phyloP scores from a whole-genome alignment of 75 land plant species.

The Azolla pinnata region DNA sequence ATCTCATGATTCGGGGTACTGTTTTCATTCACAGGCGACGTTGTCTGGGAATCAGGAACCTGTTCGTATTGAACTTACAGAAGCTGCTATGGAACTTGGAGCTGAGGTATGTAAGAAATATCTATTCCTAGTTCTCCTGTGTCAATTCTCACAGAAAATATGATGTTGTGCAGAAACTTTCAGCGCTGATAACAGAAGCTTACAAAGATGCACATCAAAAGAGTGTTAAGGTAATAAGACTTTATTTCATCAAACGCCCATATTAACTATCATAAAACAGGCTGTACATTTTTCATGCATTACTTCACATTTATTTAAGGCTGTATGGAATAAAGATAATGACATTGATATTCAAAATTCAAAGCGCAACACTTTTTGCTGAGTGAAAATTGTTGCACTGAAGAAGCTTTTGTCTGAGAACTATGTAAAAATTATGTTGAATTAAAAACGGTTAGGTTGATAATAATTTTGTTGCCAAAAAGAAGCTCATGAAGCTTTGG shows the following conservation, averaged over 20 bases:
- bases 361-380: too few relatives aligned
- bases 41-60: slow-evolving; percentile 94
- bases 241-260: not conserved
- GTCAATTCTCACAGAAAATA: not conserved
- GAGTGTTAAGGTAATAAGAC: slow-evolving; percentile 48
- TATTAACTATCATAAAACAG: not conserved
- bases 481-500: too few relatives aligned
- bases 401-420: too few relatives aligned
- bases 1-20: too few relatives aligned
- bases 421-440: too few relatives aligned
- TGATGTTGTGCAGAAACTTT: slow-evolving; percentile 47
- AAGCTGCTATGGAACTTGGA: slow-evolving; percentile 95
- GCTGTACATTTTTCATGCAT: too few relatives aligned
- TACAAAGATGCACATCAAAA: slow-evolving; percentile 98
- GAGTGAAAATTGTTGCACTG: too few relatives aligned
- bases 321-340: too few relatives aligned
- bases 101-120: slow-evolving; percentile 50
- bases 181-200: slow-evolving; percentile 73
- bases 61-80: slow-evolving; percentile 81
- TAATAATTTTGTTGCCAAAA: too few relatives aligned
- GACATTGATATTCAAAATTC: too few relatives aligned
- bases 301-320: too few relatives aligned
- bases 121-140: not conserved
- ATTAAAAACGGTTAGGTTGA: too few relatives aligned
- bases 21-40: slow-evolving; percentile 44